Evolutionary conservation across 208 protist genomes (phyloP).

Genomic region (Acanthamoeba royreba): DNA sequence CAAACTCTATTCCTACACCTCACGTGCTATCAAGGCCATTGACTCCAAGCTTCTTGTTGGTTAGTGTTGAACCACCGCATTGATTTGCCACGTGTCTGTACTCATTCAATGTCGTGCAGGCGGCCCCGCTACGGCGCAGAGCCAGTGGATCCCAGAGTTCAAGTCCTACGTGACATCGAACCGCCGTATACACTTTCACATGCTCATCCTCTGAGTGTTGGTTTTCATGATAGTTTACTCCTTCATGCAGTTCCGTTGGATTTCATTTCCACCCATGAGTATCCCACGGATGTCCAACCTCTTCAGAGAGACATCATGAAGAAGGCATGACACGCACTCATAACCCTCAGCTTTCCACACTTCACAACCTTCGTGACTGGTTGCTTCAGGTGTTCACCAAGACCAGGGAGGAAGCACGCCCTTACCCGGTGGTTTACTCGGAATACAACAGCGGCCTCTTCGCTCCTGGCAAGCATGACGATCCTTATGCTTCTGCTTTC

Average conservation of each 20-base stretch:
- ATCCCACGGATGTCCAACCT: conserved; percentile 60
- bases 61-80: background rate
- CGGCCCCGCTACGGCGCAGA: conserved; percentile 61
- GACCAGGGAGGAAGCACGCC: background rate
- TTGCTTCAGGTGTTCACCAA: conserved; percentile 8
- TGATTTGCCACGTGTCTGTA: background rate
- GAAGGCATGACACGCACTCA: conserved; percentile 1
- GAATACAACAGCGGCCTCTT: conserved; percentile 61
- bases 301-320: conserved; percentile 53
- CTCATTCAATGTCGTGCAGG: background rate
- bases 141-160: conserved; percentile 44
- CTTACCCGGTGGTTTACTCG: conserved; percentile 49
- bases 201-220: background rate
- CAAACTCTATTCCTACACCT: conserved; percentile 24
- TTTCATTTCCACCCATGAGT: conserved; percentile 63
- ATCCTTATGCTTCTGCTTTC: conserved; percentile 47
- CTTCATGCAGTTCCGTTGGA: conserved; percentile 42
- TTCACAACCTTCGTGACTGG: background rate
- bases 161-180: background rate
- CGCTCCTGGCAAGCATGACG: conserved; percentile 32
- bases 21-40: conserved; percentile 43
- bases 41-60: background rate
- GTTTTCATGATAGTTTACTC: background rate
- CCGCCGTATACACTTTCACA: background rate
- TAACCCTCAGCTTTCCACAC: background rate